These are phyloP conservation scores for Hibiscus mutabilis DNA, from an alignment of 345 rosid genomes.

Conservation along the genomic window DNA sequence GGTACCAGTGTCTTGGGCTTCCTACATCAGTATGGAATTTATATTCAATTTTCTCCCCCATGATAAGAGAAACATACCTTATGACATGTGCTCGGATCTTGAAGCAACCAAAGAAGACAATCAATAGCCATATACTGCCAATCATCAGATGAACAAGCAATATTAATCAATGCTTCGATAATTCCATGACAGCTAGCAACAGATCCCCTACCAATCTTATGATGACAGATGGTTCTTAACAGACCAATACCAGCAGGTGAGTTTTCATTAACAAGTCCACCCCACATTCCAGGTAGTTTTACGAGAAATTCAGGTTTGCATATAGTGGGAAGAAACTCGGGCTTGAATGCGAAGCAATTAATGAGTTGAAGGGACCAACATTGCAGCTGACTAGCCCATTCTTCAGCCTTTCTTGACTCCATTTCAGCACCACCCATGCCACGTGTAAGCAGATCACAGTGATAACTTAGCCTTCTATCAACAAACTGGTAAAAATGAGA, in stretches of 20 bases:
- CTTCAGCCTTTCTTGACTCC: slow-evolving; percentile 98
- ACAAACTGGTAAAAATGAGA: slow-evolving; percentile 86
- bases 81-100: slow-evolving; percentile 78
- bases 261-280: slow-evolving; percentile 98
- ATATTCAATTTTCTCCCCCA: background rate
- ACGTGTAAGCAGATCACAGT: slow-evolving; percentile 93
- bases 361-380: slow-evolving; percentile 99
- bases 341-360: slow-evolving; percentile 98
- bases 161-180: slow-evolving; percentile 79
- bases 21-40: too few species aligned
- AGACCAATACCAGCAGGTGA: slow-evolving; percentile 98
- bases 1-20: too few species aligned
- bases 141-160: slow-evolving; percentile 96
- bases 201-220: slow-evolving; percentile 89
- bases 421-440: slow-evolving; percentile 99
- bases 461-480: slow-evolving; percentile 80
- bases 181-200: slow-evolving; percentile 81
- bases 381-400: slow-evolving; percentile 98
- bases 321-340: slow-evolving; percentile 86
- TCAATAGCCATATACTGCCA: slow-evolving; percentile 99
- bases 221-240: slow-evolving; percentile 89
- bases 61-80: slow-evolving; percentile 40
- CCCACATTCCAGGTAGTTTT: slow-evolving; percentile 97
- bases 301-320: slow-evolving; percentile 90
- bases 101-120: slow-evolving; percentile 97